Conservation (phyloP, 306 rosid species). For the Glycine soja region DNA sequence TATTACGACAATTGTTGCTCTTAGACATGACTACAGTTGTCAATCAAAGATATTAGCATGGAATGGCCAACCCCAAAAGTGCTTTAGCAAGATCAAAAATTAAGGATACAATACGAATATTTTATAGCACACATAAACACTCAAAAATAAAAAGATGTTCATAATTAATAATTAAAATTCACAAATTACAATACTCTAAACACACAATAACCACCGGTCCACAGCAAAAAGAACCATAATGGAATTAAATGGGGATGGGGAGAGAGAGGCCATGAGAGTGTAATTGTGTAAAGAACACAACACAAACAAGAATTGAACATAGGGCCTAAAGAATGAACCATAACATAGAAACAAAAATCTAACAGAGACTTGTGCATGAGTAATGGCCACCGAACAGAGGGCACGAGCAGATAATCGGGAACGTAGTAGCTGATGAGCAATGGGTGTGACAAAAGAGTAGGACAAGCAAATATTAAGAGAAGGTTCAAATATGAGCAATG, state of each 20-base stretch:
- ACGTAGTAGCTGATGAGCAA: neutral
- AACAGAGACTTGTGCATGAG: neutral
- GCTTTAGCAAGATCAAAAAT: neutral
- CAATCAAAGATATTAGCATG: neutral
- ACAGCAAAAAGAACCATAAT: neutral
- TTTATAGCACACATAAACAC: neutral
- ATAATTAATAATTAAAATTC: neutral
- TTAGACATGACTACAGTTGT: neutral
- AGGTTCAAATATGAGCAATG: no score
- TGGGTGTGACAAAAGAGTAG: neutral
- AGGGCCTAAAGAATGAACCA: neutral
- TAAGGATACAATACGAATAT: neutral
- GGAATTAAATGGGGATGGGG: neutral
- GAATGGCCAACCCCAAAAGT: neutral
- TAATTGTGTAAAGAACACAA: neutral
- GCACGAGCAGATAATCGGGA: neutral
- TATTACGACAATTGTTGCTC: constrained; percentile 14
- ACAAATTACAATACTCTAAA: neutral
- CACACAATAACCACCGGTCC: neutral
- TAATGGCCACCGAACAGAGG: neutral
- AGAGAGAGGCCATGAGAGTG: neutral
- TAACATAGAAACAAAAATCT: constrained; percentile 14
- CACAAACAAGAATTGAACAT: neutral
- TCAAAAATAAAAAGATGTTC: neutral
- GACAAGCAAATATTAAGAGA: no score